Evolutionary conservation across 495 filamentous ascomycete genomes (phyloP), one percentile per base, ranked within the genome.

Genomic region (Aspergillus incahuasiensis): DNA sequence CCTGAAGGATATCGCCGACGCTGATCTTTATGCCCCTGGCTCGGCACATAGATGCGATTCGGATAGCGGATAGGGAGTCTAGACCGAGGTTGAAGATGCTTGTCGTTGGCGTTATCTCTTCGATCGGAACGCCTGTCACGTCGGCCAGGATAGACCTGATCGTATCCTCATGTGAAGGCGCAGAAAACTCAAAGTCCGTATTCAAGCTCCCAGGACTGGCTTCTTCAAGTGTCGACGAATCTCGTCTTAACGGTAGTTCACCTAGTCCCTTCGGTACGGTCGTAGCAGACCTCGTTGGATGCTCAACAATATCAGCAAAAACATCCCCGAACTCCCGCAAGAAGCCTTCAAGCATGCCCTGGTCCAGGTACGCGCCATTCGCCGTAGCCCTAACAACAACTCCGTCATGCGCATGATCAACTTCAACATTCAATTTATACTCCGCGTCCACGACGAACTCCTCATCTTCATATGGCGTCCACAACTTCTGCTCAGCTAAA

Each of bases 51-150:
- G 83, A 77, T 20, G 84, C 81, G 15, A 86, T 77, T 45, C 86
- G 85, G 67, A 96, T 91, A 9, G 90, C 88, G 50, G 86, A 89
- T 63, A 97, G 90, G 3, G 92, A 96, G 64, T 97, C 92, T 34
- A 96, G 76, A 6, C 92, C 92, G 6, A 97, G 77, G 59, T 89
- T 84, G 64, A 92, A 95, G 20, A 96, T 87, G 20, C 80, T 89
- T 38, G 84, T 76, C n/a, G 72, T 69, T 25, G 78, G 77, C 7
- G 73, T 66, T 34, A 97, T 91, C 11, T 79, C 71, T 2, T 78
- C 62, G n/a, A 76, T 69, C 0, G 86, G 67, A 0, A 89, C 66
- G 11, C 78, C 80, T 0, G 89, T 85, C 5, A 91, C 73, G 25
- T 82, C 68, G 0, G 86, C 76, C 15, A 96, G 76, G 1, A 85